phyloP scores from a whole-genome alignment of 306 rosid species.

The Vigna mungo region DNA sequence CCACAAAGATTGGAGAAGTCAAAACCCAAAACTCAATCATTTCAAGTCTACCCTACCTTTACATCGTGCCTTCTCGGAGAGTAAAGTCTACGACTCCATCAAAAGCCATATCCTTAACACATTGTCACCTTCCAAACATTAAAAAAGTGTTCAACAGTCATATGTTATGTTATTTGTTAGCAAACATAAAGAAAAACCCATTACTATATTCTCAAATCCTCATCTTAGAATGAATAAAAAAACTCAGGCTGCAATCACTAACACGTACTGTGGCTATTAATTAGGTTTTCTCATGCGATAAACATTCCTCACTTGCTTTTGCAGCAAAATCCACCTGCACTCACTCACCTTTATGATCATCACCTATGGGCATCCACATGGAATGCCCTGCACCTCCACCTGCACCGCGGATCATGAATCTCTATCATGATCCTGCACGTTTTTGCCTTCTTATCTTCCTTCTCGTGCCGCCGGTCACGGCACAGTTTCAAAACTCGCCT shows the following conservation, averaged over 20 bases:
- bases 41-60: conserved; percentile 1
- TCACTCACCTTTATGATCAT: conserved; percentile 33
- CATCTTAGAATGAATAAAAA: background rate
- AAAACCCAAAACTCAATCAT: conserved; percentile 31
- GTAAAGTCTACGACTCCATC: conserved; percentile 15
- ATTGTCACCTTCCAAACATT: background rate
- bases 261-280: conserved; percentile 19
- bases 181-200: background rate
- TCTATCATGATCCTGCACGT: conserved; percentile 4
- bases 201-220: background rate
- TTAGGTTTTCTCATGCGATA: conserved; percentile 3
- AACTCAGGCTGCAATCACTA: background rate
- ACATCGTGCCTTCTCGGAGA: background rate
- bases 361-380: conserved; percentile 38
- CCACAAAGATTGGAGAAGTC: conserved; percentile 1
- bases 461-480: conserved; percentile 32
- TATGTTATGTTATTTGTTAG: background rate
- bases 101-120: background rate
- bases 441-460: conserved; percentile 30
- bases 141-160: background rate
- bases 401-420: background rate
- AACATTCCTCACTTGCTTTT: background rate
- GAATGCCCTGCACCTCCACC: conserved; percentile 22
- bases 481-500: conserved; percentile 20
- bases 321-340: conserved; percentile 9